Evolutionary conservation across 2,329 filamentous ascomycete species (phyloP).

Genomic region (Hypoxylon sp.): DNA sequence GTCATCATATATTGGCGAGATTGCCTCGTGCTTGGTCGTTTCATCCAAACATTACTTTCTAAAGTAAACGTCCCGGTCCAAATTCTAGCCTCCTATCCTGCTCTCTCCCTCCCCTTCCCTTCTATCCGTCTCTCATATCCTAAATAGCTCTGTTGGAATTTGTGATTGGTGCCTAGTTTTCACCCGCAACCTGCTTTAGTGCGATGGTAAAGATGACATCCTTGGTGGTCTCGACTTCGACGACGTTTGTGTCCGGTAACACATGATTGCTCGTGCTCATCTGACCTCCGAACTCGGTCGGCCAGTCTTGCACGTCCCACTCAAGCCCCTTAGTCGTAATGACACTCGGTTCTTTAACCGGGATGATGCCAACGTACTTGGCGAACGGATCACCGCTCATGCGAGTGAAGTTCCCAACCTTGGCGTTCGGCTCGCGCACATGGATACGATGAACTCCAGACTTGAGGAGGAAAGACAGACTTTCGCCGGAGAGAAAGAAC

Average conservation of each 20-base stretch:
- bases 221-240: constrained; percentile 68
- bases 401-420: constrained; percentile 2
- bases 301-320: constrained; percentile 89
- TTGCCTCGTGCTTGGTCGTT: too few species aligned
- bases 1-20: too few species aligned
- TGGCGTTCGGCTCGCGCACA: constrained; percentile 57
- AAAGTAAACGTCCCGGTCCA: background rate
- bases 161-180: background rate
- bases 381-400: constrained; percentile 62
- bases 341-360: constrained; percentile 77
- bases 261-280: constrained; percentile 86
- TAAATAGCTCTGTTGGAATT: background rate
- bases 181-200: constrained; percentile 48
- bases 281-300: constrained; percentile 75
- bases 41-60: background rate
- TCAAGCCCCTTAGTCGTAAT: constrained; percentile 84
- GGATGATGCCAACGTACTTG: constrained; percentile 85
- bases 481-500: constrained; percentile 82
- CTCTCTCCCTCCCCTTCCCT: too few species aligned
- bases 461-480: constrained; percentile 82
- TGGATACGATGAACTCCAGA: constrained; percentile 72
- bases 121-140: background rate
- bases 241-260: constrained; percentile 61
- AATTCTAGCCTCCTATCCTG: background rate
- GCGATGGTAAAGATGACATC: constrained; percentile 80